Evolutionary conservation across 2,329 filamentous ascomycete genomes (phyloP).

Genomic region (Sporothrix variecibatus): DNA sequence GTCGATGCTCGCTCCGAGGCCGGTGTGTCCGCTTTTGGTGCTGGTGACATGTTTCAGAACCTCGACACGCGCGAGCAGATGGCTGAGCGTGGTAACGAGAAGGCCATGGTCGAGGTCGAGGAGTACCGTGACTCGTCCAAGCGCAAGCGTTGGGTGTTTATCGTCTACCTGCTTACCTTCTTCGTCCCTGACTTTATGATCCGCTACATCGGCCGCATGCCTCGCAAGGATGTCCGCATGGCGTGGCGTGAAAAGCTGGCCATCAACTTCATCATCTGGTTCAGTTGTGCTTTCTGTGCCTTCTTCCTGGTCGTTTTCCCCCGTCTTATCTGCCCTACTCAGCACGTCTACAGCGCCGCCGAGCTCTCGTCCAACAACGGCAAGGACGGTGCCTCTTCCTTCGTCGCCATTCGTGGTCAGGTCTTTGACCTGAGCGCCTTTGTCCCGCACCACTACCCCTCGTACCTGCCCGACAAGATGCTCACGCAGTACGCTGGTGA

Average conservation of each 20-base stretch:
- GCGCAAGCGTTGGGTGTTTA: slow-evolving; percentile 86
- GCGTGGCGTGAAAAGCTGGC: slow-evolving; percentile 98
- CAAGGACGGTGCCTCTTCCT: slow-evolving; percentile 64
- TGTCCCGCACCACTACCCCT: slow-evolving; percentile 76
- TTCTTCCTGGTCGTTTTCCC: slow-evolving; percentile 95
- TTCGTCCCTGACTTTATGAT: slow-evolving; percentile 84
- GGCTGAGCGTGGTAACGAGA: slow-evolving; percentile 91
- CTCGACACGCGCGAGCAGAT: slow-evolving; percentile 91
- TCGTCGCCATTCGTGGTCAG: slow-evolving; percentile 80
- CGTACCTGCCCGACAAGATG: slow-evolving; percentile 58
- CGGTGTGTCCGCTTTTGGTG: slow-evolving; percentile 85
- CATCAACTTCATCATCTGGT: slow-evolving; percentile 97
- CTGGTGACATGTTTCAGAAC: slow-evolving; percentile 97
- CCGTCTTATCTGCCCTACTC: slow-evolving; percentile 82
- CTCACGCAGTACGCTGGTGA: slow-evolving; percentile 81
- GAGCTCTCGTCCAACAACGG: slow-evolving; percentile 78
- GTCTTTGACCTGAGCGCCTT: slow-evolving; percentile 82
- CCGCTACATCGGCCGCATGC: slow-evolving; percentile 75
- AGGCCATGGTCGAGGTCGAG: slow-evolving; percentile 87
- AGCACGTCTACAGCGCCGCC: slow-evolving; percentile 78
- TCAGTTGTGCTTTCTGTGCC: slow-evolving; percentile 71
- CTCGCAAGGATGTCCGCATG: slow-evolving; percentile 85
- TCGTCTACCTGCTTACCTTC: slow-evolving; percentile 83
- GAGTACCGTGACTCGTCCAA: slow-evolving; percentile 74
- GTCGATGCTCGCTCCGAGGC: slow-evolving; percentile 87